Conservation (phyloP, 345 rosid genomes). For the Laguncularia racemosa region DNA sequence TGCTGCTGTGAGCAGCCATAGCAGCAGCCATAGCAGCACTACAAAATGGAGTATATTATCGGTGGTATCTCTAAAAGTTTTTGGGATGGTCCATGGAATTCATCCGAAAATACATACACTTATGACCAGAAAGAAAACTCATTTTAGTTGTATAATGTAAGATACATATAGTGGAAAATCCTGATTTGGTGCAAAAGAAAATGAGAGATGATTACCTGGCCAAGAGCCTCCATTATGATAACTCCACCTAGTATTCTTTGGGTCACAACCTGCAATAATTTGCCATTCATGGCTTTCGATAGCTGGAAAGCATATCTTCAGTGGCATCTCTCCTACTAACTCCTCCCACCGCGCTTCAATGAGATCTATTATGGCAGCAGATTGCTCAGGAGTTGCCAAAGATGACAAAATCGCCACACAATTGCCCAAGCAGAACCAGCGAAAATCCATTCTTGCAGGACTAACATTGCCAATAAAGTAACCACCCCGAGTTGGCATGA, state of each 20-base stretch:
- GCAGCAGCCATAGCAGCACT: conserved; percentile 54
- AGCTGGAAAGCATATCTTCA: conserved; percentile 62
- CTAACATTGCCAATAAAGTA: conserved; percentile 66
- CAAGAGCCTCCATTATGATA: conserved; percentile 72
- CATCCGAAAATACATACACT: no score
- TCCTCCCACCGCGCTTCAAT: conserved; percentile 66
- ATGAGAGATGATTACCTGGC: conserved; percentile 34
- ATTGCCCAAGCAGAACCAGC: conserved; percentile 64
- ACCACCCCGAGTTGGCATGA: conserved; percentile 56
- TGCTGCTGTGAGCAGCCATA: conserved; percentile 58
- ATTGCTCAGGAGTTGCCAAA: conserved; percentile 52
- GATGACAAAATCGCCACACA: conserved; percentile 58
- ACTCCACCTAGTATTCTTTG: conserved; percentile 65
- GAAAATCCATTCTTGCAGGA: conserved; percentile 59
- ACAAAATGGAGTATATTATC: conserved; percentile 10
- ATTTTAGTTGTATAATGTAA: neutral
- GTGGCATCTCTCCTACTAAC: conserved; percentile 64
- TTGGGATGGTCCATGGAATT: no score
- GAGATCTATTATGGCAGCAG: conserved; percentile 64
- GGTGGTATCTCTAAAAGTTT: no score
- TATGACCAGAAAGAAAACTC: neutral
- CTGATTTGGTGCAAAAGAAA: no score
- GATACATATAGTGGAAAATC: neutral
- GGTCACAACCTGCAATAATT: conserved; percentile 57
- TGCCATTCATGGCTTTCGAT: conserved; percentile 55